Conservation (phyloP, 306 rosid genomes). For the Cicer judaicum region DNA sequence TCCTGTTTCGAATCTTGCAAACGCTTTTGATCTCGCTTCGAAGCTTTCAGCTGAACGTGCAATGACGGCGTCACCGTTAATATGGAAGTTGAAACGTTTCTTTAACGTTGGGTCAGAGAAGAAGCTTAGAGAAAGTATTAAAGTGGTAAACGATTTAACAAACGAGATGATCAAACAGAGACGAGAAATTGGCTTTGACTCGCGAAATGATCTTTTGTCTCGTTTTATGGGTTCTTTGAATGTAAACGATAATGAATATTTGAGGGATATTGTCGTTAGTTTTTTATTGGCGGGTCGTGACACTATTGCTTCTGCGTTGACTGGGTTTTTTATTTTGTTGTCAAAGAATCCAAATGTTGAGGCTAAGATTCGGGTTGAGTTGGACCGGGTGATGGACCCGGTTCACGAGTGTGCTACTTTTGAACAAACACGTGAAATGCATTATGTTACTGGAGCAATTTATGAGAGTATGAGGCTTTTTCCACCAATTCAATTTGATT, state of each 20-base stretch:
- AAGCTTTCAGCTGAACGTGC: constrained; percentile 76
- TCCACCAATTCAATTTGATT: constrained; percentile 91
- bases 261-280: constrained; percentile 81
- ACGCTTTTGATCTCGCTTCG: constrained; percentile 66
- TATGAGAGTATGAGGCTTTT: constrained; percentile 81
- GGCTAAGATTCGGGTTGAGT: constrained; percentile 55
- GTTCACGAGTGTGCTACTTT: constrained; percentile 41
- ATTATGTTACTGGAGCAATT: constrained; percentile 69
- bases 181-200: constrained; percentile 41
- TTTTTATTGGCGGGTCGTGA: constrained; percentile 89
- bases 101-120: constrained; percentile 68
- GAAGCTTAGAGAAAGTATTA: constrained; percentile 58
- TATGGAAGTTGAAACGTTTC: constrained; percentile 70
- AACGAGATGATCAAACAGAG: constrained; percentile 51
- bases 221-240: constrained; percentile 69
- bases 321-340: constrained; percentile 64
- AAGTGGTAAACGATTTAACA: constrained; percentile 52
- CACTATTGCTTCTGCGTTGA: constrained; percentile 71
- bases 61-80: constrained; percentile 55
- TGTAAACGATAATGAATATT: constrained; percentile 62
- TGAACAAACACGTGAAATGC: constrained; percentile 62
- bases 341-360: constrained; percentile 59
- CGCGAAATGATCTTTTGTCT: constrained; percentile 67
- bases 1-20: constrained; percentile 57
- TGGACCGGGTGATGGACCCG: constrained; percentile 55